phyloP scores from a whole-genome alignment of 2,329 filamentous ascomycete species.

The Talaromyces sp. region DNA sequence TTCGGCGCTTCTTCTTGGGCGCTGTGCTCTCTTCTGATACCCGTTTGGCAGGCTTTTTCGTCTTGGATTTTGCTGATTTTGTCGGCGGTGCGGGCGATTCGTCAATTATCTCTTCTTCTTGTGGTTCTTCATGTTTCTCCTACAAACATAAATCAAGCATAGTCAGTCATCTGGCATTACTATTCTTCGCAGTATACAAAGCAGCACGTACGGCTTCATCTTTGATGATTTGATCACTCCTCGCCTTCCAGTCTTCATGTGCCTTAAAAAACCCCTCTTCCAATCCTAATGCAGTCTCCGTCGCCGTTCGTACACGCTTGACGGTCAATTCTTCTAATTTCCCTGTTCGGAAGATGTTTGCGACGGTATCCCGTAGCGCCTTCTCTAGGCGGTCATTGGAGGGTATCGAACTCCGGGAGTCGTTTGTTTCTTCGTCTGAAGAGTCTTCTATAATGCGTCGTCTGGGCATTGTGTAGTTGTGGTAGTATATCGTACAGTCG shows the following conservation, averaged over 20 bases:
- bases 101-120: conserved; percentile 14
- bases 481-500: not conserved
- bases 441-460: conserved; percentile 32
- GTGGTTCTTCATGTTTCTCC: conserved; percentile 18
- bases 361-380: conserved; percentile 38
- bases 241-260: conserved; percentile 52
- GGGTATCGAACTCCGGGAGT: conserved; percentile 19
- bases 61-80: conserved; percentile 20
- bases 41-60: conserved; percentile 28
- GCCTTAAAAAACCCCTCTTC: conserved; percentile 55
- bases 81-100: conserved; percentile 17
- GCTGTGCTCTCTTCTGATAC: conserved; percentile 22
- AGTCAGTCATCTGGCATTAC: not conserved
- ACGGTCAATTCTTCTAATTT: conserved; percentile 55
- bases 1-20: conserved; percentile 32
- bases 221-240: conserved; percentile 53
- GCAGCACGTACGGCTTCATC: conserved; percentile 47
- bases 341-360: conserved; percentile 33
- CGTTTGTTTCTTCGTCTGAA: conserved; percentile 29
- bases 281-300: conserved; percentile 52
- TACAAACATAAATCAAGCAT: not conserved
- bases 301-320: conserved; percentile 53
- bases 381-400: conserved; percentile 37
- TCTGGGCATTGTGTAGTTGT: conserved; percentile 26
- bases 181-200: not conserved